Base-by-base conservation (phyloP, 805 yeast species). In the Metschnikowia henanensis region DNA sequence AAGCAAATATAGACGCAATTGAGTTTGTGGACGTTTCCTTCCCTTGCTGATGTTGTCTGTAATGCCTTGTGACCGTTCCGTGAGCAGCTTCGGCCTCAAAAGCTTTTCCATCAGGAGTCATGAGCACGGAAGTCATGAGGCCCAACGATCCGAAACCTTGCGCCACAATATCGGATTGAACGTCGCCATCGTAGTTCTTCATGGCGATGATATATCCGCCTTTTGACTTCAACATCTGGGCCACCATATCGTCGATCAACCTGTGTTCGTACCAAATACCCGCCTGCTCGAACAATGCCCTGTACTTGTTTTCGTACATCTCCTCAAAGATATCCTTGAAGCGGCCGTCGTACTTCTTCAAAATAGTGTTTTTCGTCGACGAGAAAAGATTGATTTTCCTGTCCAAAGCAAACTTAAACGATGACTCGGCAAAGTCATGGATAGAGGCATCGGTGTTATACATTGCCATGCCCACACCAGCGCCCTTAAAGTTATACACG, bases 61-160 rank as follows among this genome's bases (percentile, higher is more conserved):
- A 86, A 61, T 86, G 94, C 77, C 94, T 82, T 25, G 94, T 86
- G 50, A 86, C 94, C 15, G 94, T 86, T 56, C 94, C 94, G 59
- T 86, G 94, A 26, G 94, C 94, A 47, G 92, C 92, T 65, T 86
- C 94, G 47, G 86, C 75, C 70, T 86, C 94, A 56, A 83, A 86
- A n/a, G 90, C 80, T 62, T 84, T 83, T 32, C 94, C 94, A 66
- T 86, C 92, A 40, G 92, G 91, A 15, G 92, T 83, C 71, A 85
- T 81, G 52, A 86, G 75, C 31, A 82, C 87, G 9, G 94, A 86
- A 8, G 94, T 85, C 94, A 86, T 86, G 52, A 86, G 74, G 41
- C 94, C 94, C 51, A 86, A 71, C 2, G 92, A 85, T 19, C 94
- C 94, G 53, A 86, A 86, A 35, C 94, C 94, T 67, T 86, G 94